Percentiles rank a stretch among this genome's conserved stretches.
phyloP scores from a whole-genome alignment of 768 basidiomycete species.

The Trametes cinnabarina region DNA sequence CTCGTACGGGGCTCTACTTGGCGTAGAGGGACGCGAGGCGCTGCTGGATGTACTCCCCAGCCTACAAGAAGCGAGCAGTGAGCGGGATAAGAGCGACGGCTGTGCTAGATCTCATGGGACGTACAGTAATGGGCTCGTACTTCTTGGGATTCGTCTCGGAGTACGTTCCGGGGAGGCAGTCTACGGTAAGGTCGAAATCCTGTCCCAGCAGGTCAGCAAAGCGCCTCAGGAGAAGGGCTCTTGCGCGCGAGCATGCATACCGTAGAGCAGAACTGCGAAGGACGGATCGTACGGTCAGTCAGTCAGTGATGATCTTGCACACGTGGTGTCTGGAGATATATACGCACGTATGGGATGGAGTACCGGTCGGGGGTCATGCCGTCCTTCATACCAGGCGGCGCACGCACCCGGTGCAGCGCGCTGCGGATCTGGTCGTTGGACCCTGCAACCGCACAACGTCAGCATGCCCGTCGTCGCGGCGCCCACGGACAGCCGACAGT shows the following conservation, averaged over 20 bases:
- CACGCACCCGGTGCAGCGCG: constrained; percentile 51
- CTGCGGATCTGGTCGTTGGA: constrained; percentile 39
- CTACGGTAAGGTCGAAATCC: constrained; percentile 32
- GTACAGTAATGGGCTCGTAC: constrained; percentile 44
- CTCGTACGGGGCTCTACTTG: not conserved
- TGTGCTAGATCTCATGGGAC: too few relatives aligned
- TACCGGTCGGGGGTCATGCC: constrained; percentile 48
- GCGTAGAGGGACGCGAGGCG: not conserved
- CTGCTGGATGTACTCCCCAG: constrained; percentile 2
- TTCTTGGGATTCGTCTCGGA: constrained; percentile 49
- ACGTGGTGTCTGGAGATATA: not conserved
- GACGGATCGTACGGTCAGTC: not conserved
- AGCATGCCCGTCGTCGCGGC: too few relatives aligned
- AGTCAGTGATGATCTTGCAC: too few relatives aligned
- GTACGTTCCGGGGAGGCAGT: constrained; percentile 50
- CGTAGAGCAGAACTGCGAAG: constrained; percentile 35
- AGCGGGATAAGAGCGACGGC: not conserved
- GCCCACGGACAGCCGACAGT: too few relatives aligned
- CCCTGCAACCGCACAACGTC: constrained; percentile 22
- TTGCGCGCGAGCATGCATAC: constrained; percentile 27
- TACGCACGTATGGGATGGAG: constrained; percentile 57
- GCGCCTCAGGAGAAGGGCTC: not conserved
- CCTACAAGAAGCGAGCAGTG: not conserved
- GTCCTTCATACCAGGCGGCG: constrained; percentile 31
- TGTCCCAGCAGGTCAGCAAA: not conserved